Percentiles rank a stretch among this genome's conserved stretches.
Conservation (phyloP, 192 early-diverging fungal species). For the Lobosporangium transversale region DNA sequence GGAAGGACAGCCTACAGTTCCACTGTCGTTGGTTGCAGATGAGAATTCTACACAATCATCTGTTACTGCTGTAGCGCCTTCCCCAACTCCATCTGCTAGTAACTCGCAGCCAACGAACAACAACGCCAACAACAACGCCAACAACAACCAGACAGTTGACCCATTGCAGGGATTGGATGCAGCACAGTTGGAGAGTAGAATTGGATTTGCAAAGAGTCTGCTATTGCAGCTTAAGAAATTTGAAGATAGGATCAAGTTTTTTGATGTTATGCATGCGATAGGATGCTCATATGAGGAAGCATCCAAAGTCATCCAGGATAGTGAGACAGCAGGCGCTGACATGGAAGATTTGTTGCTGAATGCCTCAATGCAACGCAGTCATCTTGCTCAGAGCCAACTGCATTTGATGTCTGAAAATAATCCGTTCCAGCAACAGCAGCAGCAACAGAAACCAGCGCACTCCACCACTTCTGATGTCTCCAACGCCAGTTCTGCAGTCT, state of each 20-base stretch:
- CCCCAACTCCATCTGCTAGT: conserved; percentile 1
- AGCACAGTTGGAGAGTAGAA: conserved; percentile 52
- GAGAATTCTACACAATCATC: conserved; percentile 7
- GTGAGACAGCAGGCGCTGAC: conserved; percentile 9
- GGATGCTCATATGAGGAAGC: conserved; percentile 57
- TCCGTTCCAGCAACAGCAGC: conserved; percentile 9
- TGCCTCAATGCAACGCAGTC: conserved; percentile 23
- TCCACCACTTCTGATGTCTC: not conserved
- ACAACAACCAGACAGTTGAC: not conserved
- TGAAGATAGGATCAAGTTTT: conserved; percentile 44
- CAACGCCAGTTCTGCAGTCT: not conserved
- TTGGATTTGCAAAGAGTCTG: conserved; percentile 55
- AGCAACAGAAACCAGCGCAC: too few species aligned
- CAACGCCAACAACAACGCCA: not conserved
- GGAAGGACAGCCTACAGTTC: conserved; percentile 34
- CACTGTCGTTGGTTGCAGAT: conserved; percentile 21
- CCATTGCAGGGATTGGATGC: conserved; percentile 34
- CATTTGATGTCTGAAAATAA: conserved; percentile 5
- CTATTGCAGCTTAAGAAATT: conserved; percentile 57
- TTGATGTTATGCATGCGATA: conserved; percentile 62
- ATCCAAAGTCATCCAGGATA: conserved; percentile 47
- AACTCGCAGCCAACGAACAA: conserved; percentile 4
- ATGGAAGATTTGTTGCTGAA: conserved; percentile 43
- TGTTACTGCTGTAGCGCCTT: conserved; percentile 14
- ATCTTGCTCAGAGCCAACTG: conserved; percentile 12